phyloP scores from a whole-genome alignment of 345 rosid genomes.

The Lumnitzera racemosa region DNA sequence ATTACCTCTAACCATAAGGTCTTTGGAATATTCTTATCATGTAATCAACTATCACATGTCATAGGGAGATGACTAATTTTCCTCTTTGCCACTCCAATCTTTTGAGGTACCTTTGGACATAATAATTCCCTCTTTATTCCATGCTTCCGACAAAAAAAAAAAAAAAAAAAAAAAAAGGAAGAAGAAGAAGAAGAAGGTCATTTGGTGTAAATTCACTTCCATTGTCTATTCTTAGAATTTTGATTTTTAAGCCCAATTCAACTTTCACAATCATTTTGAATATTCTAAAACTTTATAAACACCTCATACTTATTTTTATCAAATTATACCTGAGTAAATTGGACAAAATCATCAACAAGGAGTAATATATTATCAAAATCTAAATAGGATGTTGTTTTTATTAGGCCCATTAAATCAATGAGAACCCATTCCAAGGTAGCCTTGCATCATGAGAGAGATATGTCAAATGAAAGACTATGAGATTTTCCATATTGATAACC shows the following conservation, averaged over 20 bases:
- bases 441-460: background rate
- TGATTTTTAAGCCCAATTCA: no score
- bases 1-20: slow-evolving; percentile 5
- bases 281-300: background rate
- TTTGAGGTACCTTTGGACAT: background rate
- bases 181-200: background rate
- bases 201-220: slow-evolving; percentile 1
- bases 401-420: slow-evolving; percentile 3
- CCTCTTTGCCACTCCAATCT: slow-evolving; percentile 1
- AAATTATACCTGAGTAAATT: slow-evolving; percentile 5
- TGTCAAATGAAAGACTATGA: slow-evolving; percentile 12
- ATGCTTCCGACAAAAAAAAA: background rate
- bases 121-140: slow-evolving; percentile 5
- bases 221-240: background rate
- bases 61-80: slow-evolving; percentile 8
- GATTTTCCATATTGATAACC: slow-evolving; percentile 15
- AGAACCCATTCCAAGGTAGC: slow-evolving; percentile 11
- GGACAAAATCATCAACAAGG: slow-evolving; percentile 1
- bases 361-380: background rate
- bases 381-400: slow-evolving; percentile 1
- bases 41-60: slow-evolving; percentile 8
- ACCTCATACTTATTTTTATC: background rate
- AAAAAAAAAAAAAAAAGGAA: background rate
- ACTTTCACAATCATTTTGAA: no score
- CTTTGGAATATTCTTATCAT: slow-evolving; percentile 2